Evolutionary conservation across 1,284 basidiomycete species (phyloP).

Genomic region (Irpex lacteus): DNA sequence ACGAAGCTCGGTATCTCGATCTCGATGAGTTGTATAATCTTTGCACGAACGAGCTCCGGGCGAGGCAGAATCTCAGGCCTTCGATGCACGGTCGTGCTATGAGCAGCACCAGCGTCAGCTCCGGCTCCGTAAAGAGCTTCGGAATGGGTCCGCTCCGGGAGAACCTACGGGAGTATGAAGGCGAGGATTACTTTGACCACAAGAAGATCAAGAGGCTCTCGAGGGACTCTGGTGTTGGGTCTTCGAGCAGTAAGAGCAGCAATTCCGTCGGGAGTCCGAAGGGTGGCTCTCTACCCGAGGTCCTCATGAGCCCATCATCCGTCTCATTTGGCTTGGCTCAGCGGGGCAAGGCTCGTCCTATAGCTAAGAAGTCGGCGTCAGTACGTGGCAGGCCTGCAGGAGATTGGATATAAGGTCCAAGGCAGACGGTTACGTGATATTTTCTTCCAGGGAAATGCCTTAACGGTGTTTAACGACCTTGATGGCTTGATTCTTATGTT

Average conservation of each 20-base stretch:
- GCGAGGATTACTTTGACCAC: constrained; percentile 1
- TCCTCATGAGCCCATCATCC: constrained; percentile 5
- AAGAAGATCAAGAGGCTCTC: constrained; percentile 8
- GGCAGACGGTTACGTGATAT: neutral
- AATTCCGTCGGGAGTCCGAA: constrained; percentile 6
- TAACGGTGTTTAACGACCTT: constrained; percentile 4
- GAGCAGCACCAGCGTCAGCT: constrained; percentile 8
- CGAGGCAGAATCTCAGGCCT: constrained; percentile 30
- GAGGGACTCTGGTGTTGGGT: constrained; percentile 11
- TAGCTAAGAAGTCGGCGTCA: constrained; percentile 6
- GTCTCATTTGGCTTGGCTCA: constrained; percentile 6
- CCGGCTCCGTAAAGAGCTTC: constrained; percentile 7
- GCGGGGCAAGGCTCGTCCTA: neutral
- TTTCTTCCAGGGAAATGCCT: neutral
- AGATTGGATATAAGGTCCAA: constrained; percentile 10
- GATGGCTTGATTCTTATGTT: neutral
- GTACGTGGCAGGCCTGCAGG: constrained; percentile 2
- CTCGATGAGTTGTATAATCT: constrained; percentile 59
- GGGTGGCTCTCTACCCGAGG: constrained; percentile 6
- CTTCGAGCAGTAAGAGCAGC: constrained; percentile 2
- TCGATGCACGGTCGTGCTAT: constrained; percentile 8
- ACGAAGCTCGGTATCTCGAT: constrained; percentile 70
- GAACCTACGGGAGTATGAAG: neutral
- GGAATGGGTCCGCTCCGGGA: constrained; percentile 11
- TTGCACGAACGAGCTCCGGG: constrained; percentile 63